These are phyloP conservation scores for Clathrus columnatus DNA, from an alignment of 768 basidiomycete species.

Conservation along the genomic window DNA sequence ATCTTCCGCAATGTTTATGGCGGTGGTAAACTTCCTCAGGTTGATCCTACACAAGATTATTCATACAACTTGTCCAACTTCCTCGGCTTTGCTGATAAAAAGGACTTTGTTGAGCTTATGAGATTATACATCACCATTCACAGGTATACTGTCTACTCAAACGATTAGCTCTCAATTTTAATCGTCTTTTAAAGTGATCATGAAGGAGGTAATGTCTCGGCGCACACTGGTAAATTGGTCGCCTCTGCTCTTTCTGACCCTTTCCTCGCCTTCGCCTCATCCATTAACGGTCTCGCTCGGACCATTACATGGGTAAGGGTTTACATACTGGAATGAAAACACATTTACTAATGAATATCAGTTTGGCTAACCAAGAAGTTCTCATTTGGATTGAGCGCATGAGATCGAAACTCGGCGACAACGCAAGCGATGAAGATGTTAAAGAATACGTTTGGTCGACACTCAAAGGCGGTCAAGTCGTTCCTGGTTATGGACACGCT, in stretches of 20 bases:
- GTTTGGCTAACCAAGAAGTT: slow-evolving; percentile 93
- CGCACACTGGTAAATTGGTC: slow-evolving; percentile 87
- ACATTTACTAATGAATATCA: slow-evolving; percentile 3
- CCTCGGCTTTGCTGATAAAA: slow-evolving; percentile 85
- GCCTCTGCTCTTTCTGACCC: slow-evolving; percentile 96
- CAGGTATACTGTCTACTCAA: slow-evolving; percentile 37
- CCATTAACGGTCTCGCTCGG: slow-evolving; percentile 95
- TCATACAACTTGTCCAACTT: slow-evolving; percentile 83
- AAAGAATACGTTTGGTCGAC: slow-evolving; percentile 94
- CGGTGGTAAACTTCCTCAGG: slow-evolving; percentile 76
- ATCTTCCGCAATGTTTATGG: slow-evolving; percentile 87
- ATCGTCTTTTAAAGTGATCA: slow-evolving; percentile 56
- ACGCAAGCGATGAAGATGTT: slow-evolving; percentile 78
- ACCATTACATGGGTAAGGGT: slow-evolving; percentile 71
- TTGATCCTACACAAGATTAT: slow-evolving; percentile 80
- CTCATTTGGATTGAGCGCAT: slow-evolving; percentile 91
- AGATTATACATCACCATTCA: slow-evolving; percentile 96
- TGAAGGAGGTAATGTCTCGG: slow-evolving; percentile 97
- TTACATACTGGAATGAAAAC: background rate
- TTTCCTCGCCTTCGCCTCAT: slow-evolving; percentile 89
- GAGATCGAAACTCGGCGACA: slow-evolving; percentile 81
- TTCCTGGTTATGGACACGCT: slow-evolving; percentile 87
- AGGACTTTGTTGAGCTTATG: slow-evolving; percentile 86
- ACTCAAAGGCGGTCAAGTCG: slow-evolving; percentile 86
- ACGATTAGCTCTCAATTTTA: background rate